These are phyloP conservation scores for Rhizoclosmatium globosum DNA, from an alignment of 192 early-diverging fungal species.

Conservation along the genomic window DNA sequence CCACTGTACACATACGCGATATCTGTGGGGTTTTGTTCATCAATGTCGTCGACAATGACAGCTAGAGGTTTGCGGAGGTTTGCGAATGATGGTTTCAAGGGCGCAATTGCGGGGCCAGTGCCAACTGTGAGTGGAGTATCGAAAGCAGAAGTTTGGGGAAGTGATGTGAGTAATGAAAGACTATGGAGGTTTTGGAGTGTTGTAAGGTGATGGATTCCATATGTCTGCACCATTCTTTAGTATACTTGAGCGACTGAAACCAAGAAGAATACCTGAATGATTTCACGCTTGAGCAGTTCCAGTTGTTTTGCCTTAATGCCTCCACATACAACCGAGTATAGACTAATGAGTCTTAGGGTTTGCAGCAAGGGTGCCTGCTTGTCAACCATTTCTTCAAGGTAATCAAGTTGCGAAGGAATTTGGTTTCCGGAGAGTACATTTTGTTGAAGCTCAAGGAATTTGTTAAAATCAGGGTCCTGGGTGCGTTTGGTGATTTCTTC, in stretches of 20 bases:
- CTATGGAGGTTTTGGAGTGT: constrained; percentile 83
- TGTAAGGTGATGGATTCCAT: constrained; percentile 88
- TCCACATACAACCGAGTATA: constrained; percentile 84
- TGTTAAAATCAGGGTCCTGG: constrained; percentile 82
- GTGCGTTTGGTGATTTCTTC: constrained; percentile 85
- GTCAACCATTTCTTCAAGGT: constrained; percentile 88
- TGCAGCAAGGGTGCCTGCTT: constrained; percentile 74
- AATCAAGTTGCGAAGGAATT: constrained; percentile 73
- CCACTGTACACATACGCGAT: constrained; percentile 94
- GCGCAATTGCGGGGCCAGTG: not conserved
- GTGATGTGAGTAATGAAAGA: constrained; percentile 65
- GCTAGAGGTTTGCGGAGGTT: constrained; percentile 74
- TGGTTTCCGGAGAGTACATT: constrained; percentile 81
- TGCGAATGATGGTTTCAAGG: constrained; percentile 46
- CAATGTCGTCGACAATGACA: constrained; percentile 87
- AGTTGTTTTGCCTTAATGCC: constrained; percentile 84
- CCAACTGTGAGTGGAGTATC: not conserved
- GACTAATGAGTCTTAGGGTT: constrained; percentile 82
- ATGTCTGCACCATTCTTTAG: constrained; percentile 64
- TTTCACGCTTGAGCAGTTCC: constrained; percentile 84
- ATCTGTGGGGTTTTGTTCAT: constrained; percentile 86
- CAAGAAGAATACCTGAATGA: constrained; percentile 67
- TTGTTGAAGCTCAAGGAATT: constrained; percentile 89
- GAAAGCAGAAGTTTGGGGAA: constrained; percentile 5
- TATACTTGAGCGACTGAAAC: not conserved